phyloP scores from a whole-genome alignment of 2,329 filamentous ascomycete genomes.

The Neopestalotiopsis sp. region DNA sequence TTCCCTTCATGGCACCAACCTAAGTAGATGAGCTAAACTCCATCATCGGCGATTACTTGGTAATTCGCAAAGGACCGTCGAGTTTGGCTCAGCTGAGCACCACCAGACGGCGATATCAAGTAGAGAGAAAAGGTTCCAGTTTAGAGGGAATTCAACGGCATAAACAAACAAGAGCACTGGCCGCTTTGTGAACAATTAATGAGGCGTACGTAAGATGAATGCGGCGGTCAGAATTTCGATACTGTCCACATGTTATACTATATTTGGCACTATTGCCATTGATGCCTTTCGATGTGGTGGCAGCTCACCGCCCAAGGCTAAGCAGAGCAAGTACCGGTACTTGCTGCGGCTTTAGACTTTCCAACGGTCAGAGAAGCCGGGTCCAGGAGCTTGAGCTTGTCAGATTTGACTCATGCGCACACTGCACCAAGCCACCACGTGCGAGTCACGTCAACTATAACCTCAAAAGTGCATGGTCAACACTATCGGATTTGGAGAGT shows the following conservation, averaged over 20 bases:
- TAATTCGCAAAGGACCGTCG: no score
- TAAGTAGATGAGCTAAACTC: no score
- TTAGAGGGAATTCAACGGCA: neutral
- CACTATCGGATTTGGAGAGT: neutral
- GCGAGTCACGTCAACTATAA: constrained; percentile 1
- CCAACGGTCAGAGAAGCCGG: neutral
- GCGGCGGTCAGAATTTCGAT: neutral
- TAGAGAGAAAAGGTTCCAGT: no score
- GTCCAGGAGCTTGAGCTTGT: neutral
- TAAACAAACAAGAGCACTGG: constrained; percentile 32
- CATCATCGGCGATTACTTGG: no score
- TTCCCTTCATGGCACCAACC: no score
- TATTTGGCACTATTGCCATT: neutral
- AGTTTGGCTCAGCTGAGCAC: no score
- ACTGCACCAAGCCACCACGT: neutral
- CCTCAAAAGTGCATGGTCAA: neutral
- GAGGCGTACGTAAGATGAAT: neutral
- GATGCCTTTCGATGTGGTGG: neutral
- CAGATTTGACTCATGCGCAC: neutral
- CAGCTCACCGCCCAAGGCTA: neutral
- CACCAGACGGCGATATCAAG: no score
- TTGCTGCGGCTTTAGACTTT: neutral
- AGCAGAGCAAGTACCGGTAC: neutral
- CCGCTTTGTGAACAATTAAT: neutral
- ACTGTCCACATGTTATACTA: neutral